phyloP scores from a whole-genome alignment of 257 asterid genomes.

The Nicotiana tabacum region DNA sequence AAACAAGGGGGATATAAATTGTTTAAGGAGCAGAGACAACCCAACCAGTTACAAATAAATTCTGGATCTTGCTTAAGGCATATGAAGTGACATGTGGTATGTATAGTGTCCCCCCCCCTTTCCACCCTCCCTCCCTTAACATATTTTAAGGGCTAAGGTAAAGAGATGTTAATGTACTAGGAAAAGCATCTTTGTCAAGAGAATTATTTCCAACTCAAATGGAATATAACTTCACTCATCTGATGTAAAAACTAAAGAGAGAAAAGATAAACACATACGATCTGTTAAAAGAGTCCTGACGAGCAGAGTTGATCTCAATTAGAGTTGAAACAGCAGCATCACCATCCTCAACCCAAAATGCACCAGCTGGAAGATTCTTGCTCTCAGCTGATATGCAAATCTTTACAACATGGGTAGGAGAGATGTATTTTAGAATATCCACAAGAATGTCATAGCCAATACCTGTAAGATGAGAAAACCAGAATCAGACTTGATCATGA shows the following conservation, averaged over 20 bases:
- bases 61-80: not conserved
- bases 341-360: constrained; percentile 70
- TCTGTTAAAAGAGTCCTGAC: constrained; percentile 57
- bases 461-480: constrained; percentile 44
- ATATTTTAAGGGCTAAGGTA: not conserved
- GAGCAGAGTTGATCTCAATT: constrained; percentile 74
- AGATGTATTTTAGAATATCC: constrained; percentile 59
- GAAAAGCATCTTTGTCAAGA: not conserved
- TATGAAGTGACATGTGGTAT: not conserved
- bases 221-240: not conserved
- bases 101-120: not conserved
- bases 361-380: constrained; percentile 84
- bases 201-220: not conserved
- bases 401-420: constrained; percentile 82
- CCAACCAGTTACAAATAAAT: not conserved
- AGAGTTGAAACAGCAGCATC: constrained; percentile 29
- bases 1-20: constrained; percentile 6
- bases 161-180: not conserved
- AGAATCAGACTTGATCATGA: not conserved
- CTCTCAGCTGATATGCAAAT: constrained; percentile 50
- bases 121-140: not conserved
- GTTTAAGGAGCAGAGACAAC: not conserved
- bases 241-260: not conserved
- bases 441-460: constrained; percentile 84
- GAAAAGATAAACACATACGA: constrained; percentile 48